These are phyloP conservation scores for Blastobotrys buckinghamii DNA, from an alignment of 1,139 yeast genomes.

Conservation along the genomic window DNA sequence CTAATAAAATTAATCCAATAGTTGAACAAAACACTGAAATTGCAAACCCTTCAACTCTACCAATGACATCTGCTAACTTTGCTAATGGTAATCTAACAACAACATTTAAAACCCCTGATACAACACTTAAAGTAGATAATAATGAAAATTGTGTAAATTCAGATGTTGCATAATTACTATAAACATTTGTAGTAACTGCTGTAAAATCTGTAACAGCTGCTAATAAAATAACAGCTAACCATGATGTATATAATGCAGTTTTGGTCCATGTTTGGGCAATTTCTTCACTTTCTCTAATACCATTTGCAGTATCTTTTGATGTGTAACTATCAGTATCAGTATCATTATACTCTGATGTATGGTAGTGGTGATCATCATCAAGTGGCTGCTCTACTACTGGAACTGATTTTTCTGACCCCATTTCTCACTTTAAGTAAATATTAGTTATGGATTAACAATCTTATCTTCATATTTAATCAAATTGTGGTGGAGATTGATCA, in stretches of 20 bases:
- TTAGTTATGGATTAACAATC: no score
- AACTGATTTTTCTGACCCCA: not conserved
- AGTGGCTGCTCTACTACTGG: not conserved
- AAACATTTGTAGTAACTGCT: constrained; percentile 34
- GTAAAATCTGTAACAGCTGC: constrained; percentile 38
- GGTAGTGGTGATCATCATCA: not conserved
- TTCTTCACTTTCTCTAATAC: constrained; percentile 8
- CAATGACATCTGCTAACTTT: constrained; percentile 37
- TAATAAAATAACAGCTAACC: constrained; percentile 32
- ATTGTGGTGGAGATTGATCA: no score
- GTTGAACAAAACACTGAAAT: constrained; percentile 26
- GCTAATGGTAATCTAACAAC: constrained; percentile 38
- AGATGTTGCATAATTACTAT: constrained; percentile 39
- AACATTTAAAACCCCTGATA: constrained; percentile 37
- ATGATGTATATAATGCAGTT: constrained; percentile 21
- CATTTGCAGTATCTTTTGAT: constrained; percentile 3
- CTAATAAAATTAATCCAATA: not conserved
- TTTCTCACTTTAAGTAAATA: no score
- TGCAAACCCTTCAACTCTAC: constrained; percentile 38
- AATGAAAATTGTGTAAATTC: constrained; percentile 36
- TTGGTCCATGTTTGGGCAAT: constrained; percentile 20
- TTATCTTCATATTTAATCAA: no score
- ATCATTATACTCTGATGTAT: not conserved
- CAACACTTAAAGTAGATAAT: constrained; percentile 38
- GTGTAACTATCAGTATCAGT: not conserved